Percentiles rank a stretch among this genome's conserved stretches.
Evolutionary conservation across 176 grass and related monocot genomes (phyloP).

Genomic region (Carex parvula): DNA sequence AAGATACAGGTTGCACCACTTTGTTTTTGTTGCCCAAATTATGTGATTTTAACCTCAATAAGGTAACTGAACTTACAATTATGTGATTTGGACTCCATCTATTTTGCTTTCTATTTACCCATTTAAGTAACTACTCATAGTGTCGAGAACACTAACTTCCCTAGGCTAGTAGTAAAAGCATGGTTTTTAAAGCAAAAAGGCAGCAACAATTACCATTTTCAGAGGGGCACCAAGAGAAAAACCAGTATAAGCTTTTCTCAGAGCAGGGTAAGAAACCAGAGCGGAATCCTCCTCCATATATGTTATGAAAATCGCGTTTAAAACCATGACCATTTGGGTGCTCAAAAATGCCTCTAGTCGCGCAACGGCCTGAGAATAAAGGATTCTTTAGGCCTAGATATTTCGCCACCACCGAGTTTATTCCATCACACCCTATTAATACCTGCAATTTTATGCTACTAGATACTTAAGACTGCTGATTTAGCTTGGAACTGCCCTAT

Average conservation of each 20-base stretch:
- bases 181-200: neutral
- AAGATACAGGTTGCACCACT: neutral
- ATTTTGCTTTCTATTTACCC: neutral
- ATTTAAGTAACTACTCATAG: neutral
- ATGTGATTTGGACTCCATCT: too few species aligned
- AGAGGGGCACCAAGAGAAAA: conserved; percentile 59
- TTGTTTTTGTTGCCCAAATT: neutral
- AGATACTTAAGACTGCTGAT: neutral
- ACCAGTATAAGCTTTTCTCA: conserved; percentile 57
- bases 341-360: conserved; percentile 43
- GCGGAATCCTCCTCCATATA: conserved; percentile 41
- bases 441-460: conserved; percentile 31
- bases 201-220: neutral
- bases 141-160: neutral
- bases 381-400: conserved; percentile 47
- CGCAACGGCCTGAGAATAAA: conserved; percentile 34
- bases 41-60: too few species aligned
- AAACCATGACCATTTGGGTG: conserved; percentile 48
- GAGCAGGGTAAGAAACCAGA: conserved; percentile 40
- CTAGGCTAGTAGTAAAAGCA: neutral
- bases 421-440: conserved; percentile 54
- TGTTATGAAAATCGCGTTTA: conserved; percentile 35
- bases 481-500: neutral
- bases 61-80: neutral
- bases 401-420: conserved; percentile 66